A percentile compares a stretch with the other conserved stretches of the same genome.
Evolutionary conservation across 2,329 filamentous ascomycete genomes (phyloP).

Genomic region (Aschersonia sp.): DNA sequence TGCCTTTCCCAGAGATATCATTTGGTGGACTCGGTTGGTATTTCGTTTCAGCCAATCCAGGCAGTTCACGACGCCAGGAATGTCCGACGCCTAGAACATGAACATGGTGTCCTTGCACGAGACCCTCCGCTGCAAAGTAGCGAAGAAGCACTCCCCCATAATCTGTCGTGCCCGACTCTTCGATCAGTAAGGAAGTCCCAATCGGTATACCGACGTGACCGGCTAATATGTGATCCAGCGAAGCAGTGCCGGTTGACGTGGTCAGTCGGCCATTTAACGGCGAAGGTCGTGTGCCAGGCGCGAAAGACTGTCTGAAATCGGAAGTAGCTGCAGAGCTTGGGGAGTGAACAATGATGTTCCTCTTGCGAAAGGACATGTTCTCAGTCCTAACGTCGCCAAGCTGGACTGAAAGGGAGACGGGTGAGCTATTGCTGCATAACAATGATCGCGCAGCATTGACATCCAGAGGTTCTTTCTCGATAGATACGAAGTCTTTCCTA

Average conservation of each 20-base stretch:
- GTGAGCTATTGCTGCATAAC: not conserved
- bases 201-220: conserved; percentile 76
- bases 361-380: conserved; percentile 42
- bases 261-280: conserved; percentile 76
- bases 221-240: conserved; percentile 70
- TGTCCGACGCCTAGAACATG: conserved; percentile 73
- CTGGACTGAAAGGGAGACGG: not conserved
- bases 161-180: conserved; percentile 87
- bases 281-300: conserved; percentile 57
- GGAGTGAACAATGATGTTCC: conserved; percentile 35
- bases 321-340: conserved; percentile 9
- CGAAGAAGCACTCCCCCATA: conserved; percentile 73
- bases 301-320: conserved; percentile 21
- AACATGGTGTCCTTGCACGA: conserved; percentile 79
- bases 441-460: too few species aligned
- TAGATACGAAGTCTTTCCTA: too few species aligned
- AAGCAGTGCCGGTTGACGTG: conserved; percentile 81
- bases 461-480: too few species aligned
- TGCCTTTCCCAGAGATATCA: conserved; percentile 39
- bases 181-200: conserved; percentile 66
- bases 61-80: conserved; percentile 70
- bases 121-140: conserved; percentile 86
- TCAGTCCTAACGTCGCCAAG: not conserved
- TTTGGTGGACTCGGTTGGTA: conserved; percentile 23
- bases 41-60: conserved; percentile 43